Evolutionary conservation across 495 filamentous ascomycete genomes (phyloP).

Genomic region (Usnea hakonensis): DNA sequence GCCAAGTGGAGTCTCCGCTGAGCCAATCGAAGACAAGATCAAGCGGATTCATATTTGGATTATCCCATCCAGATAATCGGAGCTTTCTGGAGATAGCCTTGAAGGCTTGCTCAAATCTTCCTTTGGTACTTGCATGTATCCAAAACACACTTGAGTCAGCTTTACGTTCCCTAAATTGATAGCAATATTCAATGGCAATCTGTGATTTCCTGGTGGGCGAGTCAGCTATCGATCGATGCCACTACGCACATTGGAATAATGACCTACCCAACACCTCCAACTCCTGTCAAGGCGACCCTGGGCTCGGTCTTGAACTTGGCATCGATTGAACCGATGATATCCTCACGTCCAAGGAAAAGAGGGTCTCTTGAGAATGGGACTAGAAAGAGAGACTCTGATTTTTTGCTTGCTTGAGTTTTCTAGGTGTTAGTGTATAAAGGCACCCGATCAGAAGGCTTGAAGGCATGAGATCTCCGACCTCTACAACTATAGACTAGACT

Average conservation of each 20-base stretch:
- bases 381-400: neutral
- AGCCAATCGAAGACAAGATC: slow-evolving; percentile 6
- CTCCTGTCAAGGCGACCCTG: neutral
- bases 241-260: neutral
- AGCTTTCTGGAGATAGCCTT: slow-evolving; percentile 1
- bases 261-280: neutral
- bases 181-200: neutral
- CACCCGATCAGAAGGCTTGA: neutral
- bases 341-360: neutral
- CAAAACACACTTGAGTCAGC: neutral
- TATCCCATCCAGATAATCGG: neutral
- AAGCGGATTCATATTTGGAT: neutral
- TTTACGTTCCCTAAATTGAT: neutral
- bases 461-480: neutral
- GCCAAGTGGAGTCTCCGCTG: neutral
- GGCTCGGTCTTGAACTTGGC: neutral
- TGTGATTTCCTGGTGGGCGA: neutral
- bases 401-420: neutral
- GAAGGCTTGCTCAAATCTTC: slow-evolving; percentile 3
- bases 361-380: neutral
- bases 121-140: slow-evolving; percentile 5
- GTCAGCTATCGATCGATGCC: neutral
- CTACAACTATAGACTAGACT: neutral
- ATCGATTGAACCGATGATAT: neutral
- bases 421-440: neutral